Evolutionary conservation across 148 eudicot genomes (phyloP), one percentile per base, ranked within the genome.

Genomic region (Rhododendron molle): DNA sequence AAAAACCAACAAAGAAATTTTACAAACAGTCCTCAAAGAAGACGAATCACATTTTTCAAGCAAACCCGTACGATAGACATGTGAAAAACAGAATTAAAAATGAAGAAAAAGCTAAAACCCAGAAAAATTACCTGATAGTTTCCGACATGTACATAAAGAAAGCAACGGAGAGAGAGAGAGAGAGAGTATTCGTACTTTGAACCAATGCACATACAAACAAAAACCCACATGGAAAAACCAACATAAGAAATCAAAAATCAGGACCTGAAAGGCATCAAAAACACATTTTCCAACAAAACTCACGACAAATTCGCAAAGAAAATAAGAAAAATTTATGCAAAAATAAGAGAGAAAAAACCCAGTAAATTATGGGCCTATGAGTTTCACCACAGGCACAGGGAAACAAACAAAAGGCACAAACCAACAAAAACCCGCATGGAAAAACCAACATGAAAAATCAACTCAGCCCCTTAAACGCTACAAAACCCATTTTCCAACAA

Each of bases 11-110:
- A 21, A 52, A 49, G 34, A 32, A 32, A 32, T 32, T 1, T 7
- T n/a, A 18, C 79, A 83, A 21, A 4, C 62, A 30, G 28, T 56
- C 69, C 58, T 52, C 84, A 81, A 50, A 81, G 78, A 49, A 73
- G 50, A 47, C 73, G 60, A 80, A 34, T 54, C 84, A 81, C 80
- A 72, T 50, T 72, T 38, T 40, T 20, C 72, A 26, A 81, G 32
- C 54, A 30, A 83, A 58, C 56, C 83, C 43, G 18, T 69, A 87
- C 28, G 8, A 67, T 5, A 60, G 71, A 73, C 40, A 72, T 69
- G 78, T 21, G 34, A 79, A 85, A 9, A 26, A 30, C 6, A 80
- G 13, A 49, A 21, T 21, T 34, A 26, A 44, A 81, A 81, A 38
- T 79, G 36, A 67, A 49, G 38, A 56, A 54, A 26, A 67, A 62